phyloP scores from a whole-genome alignment of 495 filamentous ascomycete genomes.

The Pseudevernia furfuracea region DNA sequence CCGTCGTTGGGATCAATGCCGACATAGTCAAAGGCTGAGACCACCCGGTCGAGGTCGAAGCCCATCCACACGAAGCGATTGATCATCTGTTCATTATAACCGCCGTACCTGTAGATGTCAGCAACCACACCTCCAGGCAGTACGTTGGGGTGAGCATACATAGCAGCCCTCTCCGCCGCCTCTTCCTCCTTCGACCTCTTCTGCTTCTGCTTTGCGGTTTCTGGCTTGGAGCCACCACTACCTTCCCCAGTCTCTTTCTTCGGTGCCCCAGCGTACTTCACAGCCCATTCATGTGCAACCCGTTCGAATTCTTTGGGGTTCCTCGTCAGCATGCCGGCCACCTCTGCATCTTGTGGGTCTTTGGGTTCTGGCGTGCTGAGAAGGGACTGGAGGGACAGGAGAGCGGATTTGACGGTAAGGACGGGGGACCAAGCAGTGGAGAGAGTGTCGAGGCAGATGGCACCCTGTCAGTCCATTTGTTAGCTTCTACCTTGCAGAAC shows the following conservation, averaged over 20 bases:
- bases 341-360: slow-evolving; percentile 94
- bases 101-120: slow-evolving; percentile 59
- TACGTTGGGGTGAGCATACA: slow-evolving; percentile 30
- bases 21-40: slow-evolving; percentile 73
- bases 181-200: slow-evolving; percentile 35
- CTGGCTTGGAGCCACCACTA: slow-evolving; percentile 42
- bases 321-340: slow-evolving; percentile 81
- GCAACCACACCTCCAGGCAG: slow-evolving; percentile 22
- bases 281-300: slow-evolving; percentile 84
- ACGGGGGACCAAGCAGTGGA: slow-evolving; percentile 88
- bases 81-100: slow-evolving; percentile 79
- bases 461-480: slow-evolving; percentile 53
- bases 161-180: slow-evolving; percentile 39
- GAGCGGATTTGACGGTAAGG: slow-evolving; percentile 88
- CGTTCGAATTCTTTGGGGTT: slow-evolving; percentile 70
- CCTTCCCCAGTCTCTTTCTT: slow-evolving; percentile 42
- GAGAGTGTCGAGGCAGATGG: slow-evolving; percentile 94
- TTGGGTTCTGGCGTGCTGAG: slow-evolving; percentile 91
- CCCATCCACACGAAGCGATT: slow-evolving; percentile 91
- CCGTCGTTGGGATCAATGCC: slow-evolving; percentile 71
- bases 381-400: slow-evolving; percentile 86
- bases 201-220: slow-evolving; percentile 46
- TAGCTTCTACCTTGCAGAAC: neutral
- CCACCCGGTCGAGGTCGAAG: slow-evolving; percentile 82
- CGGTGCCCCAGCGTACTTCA: slow-evolving; percentile 74